These are phyloP conservation scores for Myrmaecium sp. DNA, from an alignment of 2,329 filamentous ascomycete species.

Conservation along the genomic window DNA sequence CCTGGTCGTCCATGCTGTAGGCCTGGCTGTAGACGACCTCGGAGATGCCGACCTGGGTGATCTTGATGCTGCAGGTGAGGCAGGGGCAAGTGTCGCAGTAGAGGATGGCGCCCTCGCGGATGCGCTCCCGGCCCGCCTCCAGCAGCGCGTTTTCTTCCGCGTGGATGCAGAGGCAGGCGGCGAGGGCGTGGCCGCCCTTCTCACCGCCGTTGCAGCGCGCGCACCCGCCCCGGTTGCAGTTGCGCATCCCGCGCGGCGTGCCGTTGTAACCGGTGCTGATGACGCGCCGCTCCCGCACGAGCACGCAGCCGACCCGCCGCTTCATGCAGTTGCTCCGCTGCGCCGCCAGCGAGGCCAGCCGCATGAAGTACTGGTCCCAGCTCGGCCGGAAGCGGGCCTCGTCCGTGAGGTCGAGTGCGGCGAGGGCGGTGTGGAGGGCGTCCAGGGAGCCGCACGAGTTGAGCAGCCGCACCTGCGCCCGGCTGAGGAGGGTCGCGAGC, in stretches of 20 bases:
- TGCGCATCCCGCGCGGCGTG: constrained; percentile 73
- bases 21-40: constrained; percentile 91
- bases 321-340: constrained; percentile 97
- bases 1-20: constrained; percentile 80
- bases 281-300: constrained; percentile 72
- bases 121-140: constrained; percentile 81
- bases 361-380: constrained; percentile 99
- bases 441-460: constrained; percentile 63
- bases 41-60: constrained; percentile 84
- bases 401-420: constrained; percentile 59
- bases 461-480: constrained; percentile 68
- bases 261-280: constrained; percentile 96
- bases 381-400: constrained; percentile 66
- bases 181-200: constrained; percentile 53
- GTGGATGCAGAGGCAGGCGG: constrained; percentile 90
- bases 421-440: constrained; percentile 55
- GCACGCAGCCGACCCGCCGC: constrained; percentile 80
- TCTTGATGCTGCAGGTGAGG: constrained; percentile 96
- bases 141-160: constrained; percentile 94
- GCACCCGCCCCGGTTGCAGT: constrained; percentile 90
- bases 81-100: constrained; percentile 97
- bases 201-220: constrained; percentile 64
- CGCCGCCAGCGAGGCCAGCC: constrained; percentile 78
- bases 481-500: constrained; percentile 60
- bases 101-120: constrained; percentile 63